Base-by-base conservation (phyloP, 2,329 filamentous ascomycete species). In the Diplodia corticola region DNA sequence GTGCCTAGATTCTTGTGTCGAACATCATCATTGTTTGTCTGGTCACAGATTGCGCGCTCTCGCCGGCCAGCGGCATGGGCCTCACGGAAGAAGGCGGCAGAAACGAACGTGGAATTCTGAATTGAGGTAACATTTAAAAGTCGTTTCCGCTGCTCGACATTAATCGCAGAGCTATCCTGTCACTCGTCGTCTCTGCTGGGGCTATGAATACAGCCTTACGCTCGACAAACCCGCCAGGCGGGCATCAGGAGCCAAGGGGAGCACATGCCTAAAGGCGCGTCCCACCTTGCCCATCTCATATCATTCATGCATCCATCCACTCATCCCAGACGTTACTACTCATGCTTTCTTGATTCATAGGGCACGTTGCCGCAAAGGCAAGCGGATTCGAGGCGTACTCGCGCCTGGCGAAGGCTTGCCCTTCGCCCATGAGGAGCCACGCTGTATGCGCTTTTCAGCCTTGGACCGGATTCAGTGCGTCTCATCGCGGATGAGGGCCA, bases 401-500 rank as follows among this genome's bases (percentile, higher is more conserved):
- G 37, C 20, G 51, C 44, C 57, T 59, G 20, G 5, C 26, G 28
- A 46, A 61, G 44, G 57, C 57, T 24, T 61, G 57, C 57, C 20
- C 5, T 61, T 24, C 24, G 44, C 44, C 49, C 44, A 61, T 35
- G 44, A 61, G 57, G 57, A 61, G 44, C 57, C 57, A 61, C 49
- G 60, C 24, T 53, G 77, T 77, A 80, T 81, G 65, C 73, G 75
- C 73, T 77, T 69, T 65, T 74, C 77, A 72, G 76, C 72, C 71
- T 68, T 60, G 26, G 60, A 50, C 9, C 57, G 57, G 50, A 68
- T 72, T 89, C 89, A 96, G 81, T 93, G 87, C 68, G 91, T 88
- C 83, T 99, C 95, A 80, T 98, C 95, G 76, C 91, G 89, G 84
- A 99, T 99, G 69, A 99, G 86, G 71, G 95, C 94, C 70, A 97